These are phyloP conservation scores for Yamadazyma sp. DNA, from an alignment of 1,139 yeast species.

Conservation along the genomic window DNA sequence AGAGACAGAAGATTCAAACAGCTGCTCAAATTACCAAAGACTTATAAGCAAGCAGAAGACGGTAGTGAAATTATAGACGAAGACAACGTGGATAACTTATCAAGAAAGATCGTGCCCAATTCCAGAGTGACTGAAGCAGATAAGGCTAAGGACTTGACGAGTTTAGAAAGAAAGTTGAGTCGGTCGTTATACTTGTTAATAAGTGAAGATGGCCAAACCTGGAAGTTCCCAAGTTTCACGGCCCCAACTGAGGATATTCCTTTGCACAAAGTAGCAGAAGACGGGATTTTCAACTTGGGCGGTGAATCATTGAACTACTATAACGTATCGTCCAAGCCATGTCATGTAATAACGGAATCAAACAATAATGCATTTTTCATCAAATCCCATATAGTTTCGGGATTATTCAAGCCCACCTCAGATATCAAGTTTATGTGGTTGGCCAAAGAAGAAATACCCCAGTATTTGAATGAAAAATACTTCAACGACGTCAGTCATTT, in stretches of 20 bases:
- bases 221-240: conserved; percentile 78
- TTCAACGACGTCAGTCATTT: conserved; percentile 54
- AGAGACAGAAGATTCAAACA: conserved; percentile 89
- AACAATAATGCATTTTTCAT: conserved; percentile 61
- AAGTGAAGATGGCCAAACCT: conserved; percentile 44
- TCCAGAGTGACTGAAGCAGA: conserved; percentile 81
- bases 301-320: conserved; percentile 80
- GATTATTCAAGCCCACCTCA: conserved; percentile 60
- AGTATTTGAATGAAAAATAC: conserved; percentile 54
- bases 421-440: conserved; percentile 66
- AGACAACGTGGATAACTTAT: conserved; percentile 48
- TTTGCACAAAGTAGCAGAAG: conserved; percentile 73
- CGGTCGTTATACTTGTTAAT: conserved; percentile 78
- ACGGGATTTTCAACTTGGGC: conserved; percentile 69
- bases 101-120: conserved; percentile 70
- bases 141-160: conserved; percentile 52
- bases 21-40: conserved; percentile 66
- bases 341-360: conserved; percentile 52
- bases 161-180: conserved; percentile 77
- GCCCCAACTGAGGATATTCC: conserved; percentile 33
- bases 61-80: conserved; percentile 41
- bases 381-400: conserved; percentile 90
- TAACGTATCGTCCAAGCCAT: conserved; percentile 87
- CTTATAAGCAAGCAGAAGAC: conserved; percentile 42
- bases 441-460: conserved; percentile 72